phyloP scores from a whole-genome alignment of 1,284 basidiomycete species.

The Trichosporon sp. region DNA sequence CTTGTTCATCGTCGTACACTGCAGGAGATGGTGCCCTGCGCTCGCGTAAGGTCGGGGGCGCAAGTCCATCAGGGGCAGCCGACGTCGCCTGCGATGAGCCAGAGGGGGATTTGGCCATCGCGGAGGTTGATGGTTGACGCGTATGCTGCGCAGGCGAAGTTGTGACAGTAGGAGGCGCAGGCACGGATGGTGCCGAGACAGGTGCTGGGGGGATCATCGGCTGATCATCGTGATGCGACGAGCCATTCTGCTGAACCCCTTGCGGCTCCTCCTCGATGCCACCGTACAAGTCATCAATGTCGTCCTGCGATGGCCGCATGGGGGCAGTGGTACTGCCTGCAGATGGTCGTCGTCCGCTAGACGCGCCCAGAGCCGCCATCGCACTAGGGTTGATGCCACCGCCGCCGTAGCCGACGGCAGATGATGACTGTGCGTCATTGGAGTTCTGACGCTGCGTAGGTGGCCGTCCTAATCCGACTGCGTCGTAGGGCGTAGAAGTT shows the following conservation, averaged over 20 bases:
- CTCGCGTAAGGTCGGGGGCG: neutral
- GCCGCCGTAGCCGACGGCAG: neutral
- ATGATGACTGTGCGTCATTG: neutral
- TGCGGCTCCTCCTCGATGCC: constrained; percentile 10
- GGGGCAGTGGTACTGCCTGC: neutral
- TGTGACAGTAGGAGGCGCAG: neutral
- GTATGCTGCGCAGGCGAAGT: constrained; percentile 2
- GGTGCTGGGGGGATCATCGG: constrained; percentile 1
- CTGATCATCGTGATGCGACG: neutral
- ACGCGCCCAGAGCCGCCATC: neutral
- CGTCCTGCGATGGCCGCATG: neutral
- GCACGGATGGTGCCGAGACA: neutral
- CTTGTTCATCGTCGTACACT: neutral
- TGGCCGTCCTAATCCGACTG: neutral
- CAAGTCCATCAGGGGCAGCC: neutral
- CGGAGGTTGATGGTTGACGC: neutral
- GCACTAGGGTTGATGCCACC: neutral
- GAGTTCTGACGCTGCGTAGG: neutral
- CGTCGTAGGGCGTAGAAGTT: neutral
- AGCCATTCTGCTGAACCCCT: neutral
- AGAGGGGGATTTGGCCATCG: neutral
- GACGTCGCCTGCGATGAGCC: neutral
- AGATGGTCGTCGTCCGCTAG: neutral
- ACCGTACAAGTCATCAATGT: constrained; percentile 6
- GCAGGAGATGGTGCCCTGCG: neutral